Evolutionary conservation across 1,284 basidiomycete genomes (phyloP), one percentile per base, ranked within the genome.

Genomic region (Tylopilus sp.): DNA sequence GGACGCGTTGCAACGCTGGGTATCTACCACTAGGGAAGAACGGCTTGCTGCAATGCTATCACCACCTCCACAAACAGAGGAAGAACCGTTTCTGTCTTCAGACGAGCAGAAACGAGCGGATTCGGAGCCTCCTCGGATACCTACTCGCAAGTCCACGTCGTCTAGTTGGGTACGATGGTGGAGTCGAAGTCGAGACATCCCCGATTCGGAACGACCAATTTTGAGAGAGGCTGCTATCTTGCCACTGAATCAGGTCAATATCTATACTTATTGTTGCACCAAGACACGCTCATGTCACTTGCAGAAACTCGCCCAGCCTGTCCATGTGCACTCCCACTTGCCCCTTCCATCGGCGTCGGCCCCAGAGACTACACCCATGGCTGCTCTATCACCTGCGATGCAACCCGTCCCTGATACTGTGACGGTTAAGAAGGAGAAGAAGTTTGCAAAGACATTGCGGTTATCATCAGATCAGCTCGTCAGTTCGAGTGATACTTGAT

Each of bases 371-470:
- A 68, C 67, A 7, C 65, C 69, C 2, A 46, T 61, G 11, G 42
- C 35, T 22, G 29, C 41, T 10, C 51, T 5, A 36, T 61, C 69
- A 11, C 69, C 65, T 10, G 26, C 40, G 14, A 56, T 64, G n/a
- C 50, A 66, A 43, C 64, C 69, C n/a, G 40, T 64, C 8, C 11
- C 54, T 11, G 50, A 60, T 47, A 36, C 51, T 19, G 31, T 44
- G 28, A 36, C 43, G 3, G 24, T 60, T 6, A 57, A 53, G 43
- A 52, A 62, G 46, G 60, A 60, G 51, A 69, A 68, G 50, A 85
- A 82, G 65, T 99, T 86, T 67, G 95, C 92, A 20, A 99, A 99
- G 78, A 96, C 97, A 0, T 73, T 99, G 51, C 84, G 97, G 5
- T 71, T 94, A 44, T 88, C 90, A 0, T 92, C 89, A 7, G 89